Evolutionary conservation across 176 grass and related monocot species (phyloP), one percentile per base, ranked within the genome.

Genomic region (Poa pratensis): DNA sequence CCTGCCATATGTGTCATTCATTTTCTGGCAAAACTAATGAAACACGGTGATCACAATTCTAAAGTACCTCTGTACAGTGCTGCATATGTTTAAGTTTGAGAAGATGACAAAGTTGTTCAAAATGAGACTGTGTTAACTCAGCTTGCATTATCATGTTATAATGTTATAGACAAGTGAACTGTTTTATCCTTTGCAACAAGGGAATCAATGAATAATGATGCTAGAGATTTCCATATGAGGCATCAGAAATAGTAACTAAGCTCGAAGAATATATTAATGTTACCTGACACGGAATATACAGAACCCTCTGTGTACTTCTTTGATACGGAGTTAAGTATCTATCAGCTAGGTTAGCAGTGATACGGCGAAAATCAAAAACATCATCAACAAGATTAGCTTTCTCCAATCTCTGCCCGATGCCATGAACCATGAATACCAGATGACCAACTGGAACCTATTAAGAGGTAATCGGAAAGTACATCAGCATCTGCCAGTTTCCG

Each of bases 251-350:
- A 15, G 57, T 52, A 77, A 86, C 20, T 80, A 73, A 32, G 26
- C 51, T 77, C 43, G 28, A 28, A 74, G 10, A 75, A 32, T 75
- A 0, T 30, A 50, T 50, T 32, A 52, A 75, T 75, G 15, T 75
- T 94, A 98, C 96, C 88, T 98, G 96, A 86, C 96, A 98, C 42
- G 96, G 96, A 92, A 98, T 98, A 78, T 92, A 98, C 30, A 98
- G 88, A 87, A 98, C 93, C 83, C 96, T 88, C 73, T 98, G 96
- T 40, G 89, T 98, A 80, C 93, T 98, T 90, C 91, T 90, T 70
- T 98, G 96, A 77, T 90, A 98, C 55, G 96, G 91, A 83, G 90
- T 95, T 87, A 98, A 94, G 90, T 92, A 87, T 80, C 91, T 94
- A 86, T 98, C 96, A 67, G 93, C 87, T 79, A 98, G 57, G 88